These are phyloP conservation scores for Neurospora cerealis DNA, from an alignment of 495 filamentous ascomycete genomes.

Conservation along the genomic window DNA sequence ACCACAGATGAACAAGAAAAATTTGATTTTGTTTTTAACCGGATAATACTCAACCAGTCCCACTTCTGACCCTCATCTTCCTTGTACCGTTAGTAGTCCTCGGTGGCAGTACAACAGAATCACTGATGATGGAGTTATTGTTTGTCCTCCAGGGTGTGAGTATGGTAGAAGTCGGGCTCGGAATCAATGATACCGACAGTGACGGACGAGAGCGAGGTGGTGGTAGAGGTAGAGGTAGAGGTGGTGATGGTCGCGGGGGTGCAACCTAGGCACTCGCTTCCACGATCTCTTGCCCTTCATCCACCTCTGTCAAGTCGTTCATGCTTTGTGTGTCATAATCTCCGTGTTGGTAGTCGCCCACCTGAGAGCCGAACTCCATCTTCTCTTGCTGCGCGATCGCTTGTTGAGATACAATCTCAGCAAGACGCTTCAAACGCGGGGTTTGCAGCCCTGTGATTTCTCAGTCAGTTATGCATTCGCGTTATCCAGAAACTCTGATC, in stretches of 20 bases:
- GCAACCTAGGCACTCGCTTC: constrained; percentile 24
- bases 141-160: constrained; percentile 12
- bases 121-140: not conserved
- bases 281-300: constrained; percentile 24
- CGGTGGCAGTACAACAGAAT: not conserved
- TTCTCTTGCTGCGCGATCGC: constrained; percentile 90
- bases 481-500: not conserved
- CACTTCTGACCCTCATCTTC: constrained; percentile 3
- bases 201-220: not conserved
- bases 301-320: constrained; percentile 31
- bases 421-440: constrained; percentile 81
- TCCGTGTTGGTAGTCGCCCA: constrained; percentile 26
- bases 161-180: constrained; percentile 8
- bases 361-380: constrained; percentile 41
- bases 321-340: constrained; percentile 26
- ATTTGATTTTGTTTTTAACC: not conserved
- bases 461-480: constrained; percentile 7
- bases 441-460: constrained; percentile 74
- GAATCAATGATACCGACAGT: not conserved
- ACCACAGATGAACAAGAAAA: not conserved
- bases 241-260: not conserved
- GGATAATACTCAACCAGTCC: not conserved
- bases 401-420: constrained; percentile 94
- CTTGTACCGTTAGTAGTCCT: not conserved
- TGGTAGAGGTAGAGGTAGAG: not conserved